Percentiles rank a stretch among this genome's conserved stretches.
phyloP scores from a whole-genome alignment of 345 rosid genomes.

The Gossypium sturtianum region DNA sequence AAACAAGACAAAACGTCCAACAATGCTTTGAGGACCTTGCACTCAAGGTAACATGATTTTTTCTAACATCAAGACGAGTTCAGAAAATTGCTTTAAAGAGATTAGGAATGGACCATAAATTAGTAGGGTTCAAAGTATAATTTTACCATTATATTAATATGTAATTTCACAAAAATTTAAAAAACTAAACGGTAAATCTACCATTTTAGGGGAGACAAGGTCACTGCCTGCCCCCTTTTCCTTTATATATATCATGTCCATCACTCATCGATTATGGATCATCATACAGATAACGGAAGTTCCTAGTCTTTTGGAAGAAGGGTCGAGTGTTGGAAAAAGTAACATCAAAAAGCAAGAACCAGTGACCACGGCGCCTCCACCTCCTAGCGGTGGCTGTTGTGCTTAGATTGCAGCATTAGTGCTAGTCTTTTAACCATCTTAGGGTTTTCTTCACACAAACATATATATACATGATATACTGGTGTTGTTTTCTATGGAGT shows the following conservation, averaged over 20 bases:
- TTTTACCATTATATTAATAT: too few species aligned
- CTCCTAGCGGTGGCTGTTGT: conserved; percentile 44
- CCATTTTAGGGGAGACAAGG: too few species aligned
- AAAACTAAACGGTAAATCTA: too few species aligned
- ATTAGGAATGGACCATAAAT: too few species aligned
- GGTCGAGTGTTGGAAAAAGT: conserved; percentile 60
- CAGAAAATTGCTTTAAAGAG: too few species aligned
- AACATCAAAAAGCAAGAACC: conserved; percentile 59
- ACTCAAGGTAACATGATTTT: conserved; percentile 47
- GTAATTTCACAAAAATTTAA: too few species aligned
- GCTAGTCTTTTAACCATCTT: too few species aligned
- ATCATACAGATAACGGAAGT: conserved; percentile 70
- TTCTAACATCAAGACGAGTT: background rate
- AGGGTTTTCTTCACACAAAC: too few species aligned
- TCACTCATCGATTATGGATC: background rate
- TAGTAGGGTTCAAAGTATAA: too few species aligned
- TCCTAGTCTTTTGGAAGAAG: conserved; percentile 89
- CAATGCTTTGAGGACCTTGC: conserved; percentile 88
- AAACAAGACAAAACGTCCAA: conserved; percentile 77
- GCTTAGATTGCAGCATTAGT: conserved; percentile 5
- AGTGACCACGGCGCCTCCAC: conserved; percentile 28
- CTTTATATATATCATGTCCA: too few species aligned
- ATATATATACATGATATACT: background rate
- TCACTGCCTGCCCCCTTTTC: too few species aligned
- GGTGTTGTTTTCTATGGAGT: too few species aligned